Conservation (phyloP, 208 protist genomes). For the Acanthamoeba culbertsoni region DNA sequence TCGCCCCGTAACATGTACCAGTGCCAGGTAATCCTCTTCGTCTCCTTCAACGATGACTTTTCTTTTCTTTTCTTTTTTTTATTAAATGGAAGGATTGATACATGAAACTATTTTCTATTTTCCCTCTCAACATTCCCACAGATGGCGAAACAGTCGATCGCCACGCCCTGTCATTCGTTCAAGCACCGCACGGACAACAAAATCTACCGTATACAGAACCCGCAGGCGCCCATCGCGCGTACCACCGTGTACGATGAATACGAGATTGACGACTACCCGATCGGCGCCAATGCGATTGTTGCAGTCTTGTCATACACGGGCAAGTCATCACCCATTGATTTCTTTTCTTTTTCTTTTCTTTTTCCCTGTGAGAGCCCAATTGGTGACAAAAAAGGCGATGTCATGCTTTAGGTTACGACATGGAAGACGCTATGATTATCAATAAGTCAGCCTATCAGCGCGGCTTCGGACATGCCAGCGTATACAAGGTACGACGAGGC, state of each 20-base stretch:
- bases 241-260: slow-evolving; percentile 88
- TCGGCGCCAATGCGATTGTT: slow-evolving; percentile 98
- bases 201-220: slow-evolving; percentile 95
- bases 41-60: no score
- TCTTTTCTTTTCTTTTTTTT: background rate
- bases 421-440: slow-evolving; percentile 99
- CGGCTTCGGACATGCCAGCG: slow-evolving; percentile 96
- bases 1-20: slow-evolving; percentile 99
- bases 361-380: background rate
- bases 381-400: background rate
- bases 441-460: slow-evolving; percentile 97
- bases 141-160: slow-evolving; percentile 99
- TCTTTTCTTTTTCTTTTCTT: background rate
- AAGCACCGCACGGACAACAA: slow-evolving; percentile 97
- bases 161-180: slow-evolving; percentile 92
- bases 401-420: slow-evolving; percentile 93
- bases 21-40: slow-evolving; percentile 83
- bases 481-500: slow-evolving; percentile 92
- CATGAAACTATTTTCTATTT: no score
- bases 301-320: slow-evolving; percentile 99
- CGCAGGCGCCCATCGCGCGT: slow-evolving; percentile 96
- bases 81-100: background rate
- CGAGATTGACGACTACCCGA: slow-evolving; percentile 95
- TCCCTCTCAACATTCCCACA: slow-evolving; percentile 65
- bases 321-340: background rate